Conservation (phyloP, 345 rosid genomes). For the Combretum micranthum region DNA sequence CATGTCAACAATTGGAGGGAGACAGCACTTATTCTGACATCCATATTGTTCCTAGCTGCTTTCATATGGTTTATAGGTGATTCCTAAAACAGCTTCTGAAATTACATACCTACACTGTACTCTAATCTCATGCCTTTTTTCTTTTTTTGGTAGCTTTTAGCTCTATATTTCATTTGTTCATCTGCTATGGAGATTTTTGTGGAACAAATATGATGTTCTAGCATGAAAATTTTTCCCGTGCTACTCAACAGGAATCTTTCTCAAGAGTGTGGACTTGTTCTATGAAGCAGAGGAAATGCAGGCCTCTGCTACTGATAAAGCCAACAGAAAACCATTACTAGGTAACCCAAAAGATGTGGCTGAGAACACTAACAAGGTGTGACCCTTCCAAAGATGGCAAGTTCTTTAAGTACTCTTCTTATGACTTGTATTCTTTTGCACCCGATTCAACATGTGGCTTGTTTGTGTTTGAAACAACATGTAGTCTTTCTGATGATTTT, state of each 20-base stretch:
- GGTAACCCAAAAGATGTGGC: neutral
- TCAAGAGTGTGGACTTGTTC: conserved; percentile 58
- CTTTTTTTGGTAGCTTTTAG: neutral
- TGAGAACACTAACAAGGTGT: too few relatives aligned
- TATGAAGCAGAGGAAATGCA: conserved; percentile 39
- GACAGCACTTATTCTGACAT: conserved; percentile 75
- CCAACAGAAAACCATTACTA: conserved; percentile 43
- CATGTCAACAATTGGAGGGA: conserved; percentile 63
- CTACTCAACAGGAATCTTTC: conserved; percentile 58
- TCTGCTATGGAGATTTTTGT: neutral
- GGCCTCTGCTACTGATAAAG: conserved; percentile 13
- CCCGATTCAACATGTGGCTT: too few relatives aligned
- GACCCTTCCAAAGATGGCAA: too few relatives aligned
- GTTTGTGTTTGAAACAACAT: too few relatives aligned
- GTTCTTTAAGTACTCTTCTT: too few relatives aligned
- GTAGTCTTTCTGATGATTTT: too few relatives aligned
- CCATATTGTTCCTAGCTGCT: conserved; percentile 72
- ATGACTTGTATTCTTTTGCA: too few relatives aligned
- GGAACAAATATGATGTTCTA: neutral
- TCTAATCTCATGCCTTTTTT: neutral
- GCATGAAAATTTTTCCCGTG: conserved; percentile 1
- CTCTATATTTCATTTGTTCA: neutral
- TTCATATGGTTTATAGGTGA: conserved; percentile 78
- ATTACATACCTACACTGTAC: neutral
- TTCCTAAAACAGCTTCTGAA: neutral